Evolutionary conservation across 2,329 filamentous ascomycete genomes (phyloP).

Genomic region (Paramyrothecium sp.): DNA sequence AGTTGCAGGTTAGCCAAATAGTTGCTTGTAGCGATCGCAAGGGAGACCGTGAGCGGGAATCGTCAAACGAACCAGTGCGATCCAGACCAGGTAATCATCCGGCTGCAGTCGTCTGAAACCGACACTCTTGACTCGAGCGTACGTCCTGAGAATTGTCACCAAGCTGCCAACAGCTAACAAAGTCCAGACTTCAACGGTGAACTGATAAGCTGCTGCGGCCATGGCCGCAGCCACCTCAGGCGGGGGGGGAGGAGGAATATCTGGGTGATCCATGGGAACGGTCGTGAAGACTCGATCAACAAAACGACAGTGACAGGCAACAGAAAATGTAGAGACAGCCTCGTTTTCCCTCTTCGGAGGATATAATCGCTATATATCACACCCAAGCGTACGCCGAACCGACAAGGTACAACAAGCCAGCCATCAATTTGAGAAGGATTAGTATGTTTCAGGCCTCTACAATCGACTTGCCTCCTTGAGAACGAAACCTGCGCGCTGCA

Average conservation of each 20-base stretch:
- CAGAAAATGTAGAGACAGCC: neutral
- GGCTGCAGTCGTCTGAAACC: conserved; percentile 26
- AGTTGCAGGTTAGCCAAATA: conserved; percentile 38
- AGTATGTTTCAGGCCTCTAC: neutral
- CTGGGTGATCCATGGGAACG: neutral
- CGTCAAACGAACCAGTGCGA: neutral
- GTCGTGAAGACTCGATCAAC: no score
- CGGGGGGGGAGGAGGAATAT: conserved; percentile 1
- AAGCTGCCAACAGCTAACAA: conserved; percentile 46
- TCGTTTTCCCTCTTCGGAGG: neutral
- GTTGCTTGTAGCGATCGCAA: conserved; percentile 27
- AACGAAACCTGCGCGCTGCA: neutral
- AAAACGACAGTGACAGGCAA: neutral
- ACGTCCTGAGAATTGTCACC: conserved; percentile 47
- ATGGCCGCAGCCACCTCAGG: conserved; percentile 12
- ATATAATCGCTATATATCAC: neutral
- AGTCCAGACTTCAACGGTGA: conserved; percentile 26
- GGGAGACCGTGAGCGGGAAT: neutral
- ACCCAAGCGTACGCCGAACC: neutral
- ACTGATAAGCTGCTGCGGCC: conserved; percentile 12
- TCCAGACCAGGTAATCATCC: neutral
- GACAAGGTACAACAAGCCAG: neutral
- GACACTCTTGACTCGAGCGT: conserved; percentile 41
- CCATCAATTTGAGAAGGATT: neutral
- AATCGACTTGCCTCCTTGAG: neutral